Conservation (phyloP, 2,329 filamentous ascomycete species). For the Remersonia thermophila region DNA sequence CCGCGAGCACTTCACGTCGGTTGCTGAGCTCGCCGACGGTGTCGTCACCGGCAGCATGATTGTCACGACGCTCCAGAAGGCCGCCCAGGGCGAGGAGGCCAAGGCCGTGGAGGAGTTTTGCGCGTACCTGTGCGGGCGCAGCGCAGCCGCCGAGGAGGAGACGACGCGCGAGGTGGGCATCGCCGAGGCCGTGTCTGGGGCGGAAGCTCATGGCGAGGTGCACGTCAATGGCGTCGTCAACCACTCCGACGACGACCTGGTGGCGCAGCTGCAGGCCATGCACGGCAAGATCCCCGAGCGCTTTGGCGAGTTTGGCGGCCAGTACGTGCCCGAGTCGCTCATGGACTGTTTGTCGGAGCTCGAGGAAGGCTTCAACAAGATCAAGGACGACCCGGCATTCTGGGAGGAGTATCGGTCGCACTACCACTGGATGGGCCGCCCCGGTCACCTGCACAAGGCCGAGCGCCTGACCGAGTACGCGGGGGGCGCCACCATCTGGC, state of each 20-base stretch:
- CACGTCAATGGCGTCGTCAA: slow-evolving; percentile 57
- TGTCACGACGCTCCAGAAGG: slow-evolving; percentile 64
- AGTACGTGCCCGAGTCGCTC: slow-evolving; percentile 92
- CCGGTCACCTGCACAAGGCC: slow-evolving; percentile 81
- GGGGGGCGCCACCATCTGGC: slow-evolving; percentile 89
- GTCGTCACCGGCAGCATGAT: slow-evolving; percentile 97
- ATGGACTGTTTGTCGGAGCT: slow-evolving; percentile 94
- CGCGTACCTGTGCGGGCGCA: slow-evolving; percentile 48
- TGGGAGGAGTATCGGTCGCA: slow-evolving; percentile 96
- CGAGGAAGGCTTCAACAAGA: slow-evolving; percentile 79
- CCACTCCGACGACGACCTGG: slow-evolving; percentile 41
- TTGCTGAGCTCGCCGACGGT: slow-evolving; percentile 76
- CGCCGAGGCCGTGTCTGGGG: slow-evolving; percentile 52
- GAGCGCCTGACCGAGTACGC: slow-evolving; percentile 79
- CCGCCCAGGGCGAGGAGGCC: slow-evolving; percentile 51
- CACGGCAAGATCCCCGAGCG: slow-evolving; percentile 71
- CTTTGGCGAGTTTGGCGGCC: slow-evolving; percentile 92
- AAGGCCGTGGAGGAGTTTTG: slow-evolving; percentile 80
- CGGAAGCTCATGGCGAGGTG: slow-evolving; percentile 46
- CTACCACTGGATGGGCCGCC: slow-evolving; percentile 94
- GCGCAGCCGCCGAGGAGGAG: slow-evolving; percentile 22
- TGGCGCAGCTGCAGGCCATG: slow-evolving; percentile 73
- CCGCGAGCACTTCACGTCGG: slow-evolving; percentile 78
- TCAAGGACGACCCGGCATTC: slow-evolving; percentile 77
- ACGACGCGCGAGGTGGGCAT: slow-evolving; percentile 55